Conservation (phyloP, 768 basidiomycete genomes). For the Mycena filopes region DNA sequence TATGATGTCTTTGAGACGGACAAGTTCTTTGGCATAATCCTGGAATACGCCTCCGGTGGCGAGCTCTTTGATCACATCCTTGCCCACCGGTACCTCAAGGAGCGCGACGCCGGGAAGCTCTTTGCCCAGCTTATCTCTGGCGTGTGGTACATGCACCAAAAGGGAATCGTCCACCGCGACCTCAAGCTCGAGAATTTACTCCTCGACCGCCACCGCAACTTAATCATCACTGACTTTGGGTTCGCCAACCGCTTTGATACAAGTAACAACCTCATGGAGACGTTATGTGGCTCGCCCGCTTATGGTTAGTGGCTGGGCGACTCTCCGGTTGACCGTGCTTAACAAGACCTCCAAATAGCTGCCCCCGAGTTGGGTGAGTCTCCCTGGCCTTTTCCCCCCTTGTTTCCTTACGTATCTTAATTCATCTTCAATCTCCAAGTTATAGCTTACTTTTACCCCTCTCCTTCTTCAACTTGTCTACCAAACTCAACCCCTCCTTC, state of each 20-base stretch:
- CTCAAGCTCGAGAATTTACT: conserved; percentile 83
- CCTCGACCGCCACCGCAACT: conserved; percentile 29
- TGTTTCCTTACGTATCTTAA: too few species aligned
- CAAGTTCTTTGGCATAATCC: conserved; percentile 99
- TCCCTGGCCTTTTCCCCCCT: too few species aligned
- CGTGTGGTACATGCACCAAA: conserved; percentile 92
- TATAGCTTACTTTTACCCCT: too few species aligned
- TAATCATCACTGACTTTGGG: conserved; percentile 42
- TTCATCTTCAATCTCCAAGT: too few species aligned
- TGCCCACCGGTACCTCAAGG: conserved; percentile 94
- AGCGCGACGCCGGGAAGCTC: conserved; percentile 92
- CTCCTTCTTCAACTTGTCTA: too few species aligned
- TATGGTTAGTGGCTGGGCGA: too few species aligned
- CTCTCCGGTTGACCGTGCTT: too few species aligned
- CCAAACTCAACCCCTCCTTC: too few species aligned
- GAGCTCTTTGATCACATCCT: conserved; percentile 99
- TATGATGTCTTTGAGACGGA: conserved; percentile 99
- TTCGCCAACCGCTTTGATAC: conserved; percentile 81
- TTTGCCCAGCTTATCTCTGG: conserved; percentile 99
- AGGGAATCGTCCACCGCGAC: conserved; percentile 83
- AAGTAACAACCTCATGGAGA: conserved; percentile 90
- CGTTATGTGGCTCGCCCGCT: conserved; percentile 96
- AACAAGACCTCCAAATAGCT: too few species aligned
- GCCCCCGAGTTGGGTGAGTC: too few species aligned
- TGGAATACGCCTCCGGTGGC: conserved; percentile 98